Base-by-base conservation (phyloP, 129 eudicot species). In the Daucus carota region DNA sequence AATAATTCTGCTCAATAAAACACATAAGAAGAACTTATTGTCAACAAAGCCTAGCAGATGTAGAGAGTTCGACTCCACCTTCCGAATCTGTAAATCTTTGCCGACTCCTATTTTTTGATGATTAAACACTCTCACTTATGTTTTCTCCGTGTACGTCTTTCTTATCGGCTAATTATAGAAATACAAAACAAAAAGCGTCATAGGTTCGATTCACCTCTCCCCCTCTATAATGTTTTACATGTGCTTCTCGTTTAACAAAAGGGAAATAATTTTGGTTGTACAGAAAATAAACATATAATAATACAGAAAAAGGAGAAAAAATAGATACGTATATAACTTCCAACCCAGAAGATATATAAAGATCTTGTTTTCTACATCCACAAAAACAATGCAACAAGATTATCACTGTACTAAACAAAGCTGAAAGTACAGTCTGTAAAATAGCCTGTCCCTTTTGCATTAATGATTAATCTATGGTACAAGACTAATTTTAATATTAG, bases 381-480 rank as follows among this genome's bases (percentile, higher is more conserved):
- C 22, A 26, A 29, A 63, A 11, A 63, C 38, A 63, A 26, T 63
- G 70, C 70, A 63, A 63, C 33, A 29, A 63, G 40, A 26, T 63
- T 63, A 63, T 63, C 29, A 29, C 22, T 26, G 29, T 4, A 29
- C n/a, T n/a, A n/a, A n/a, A n/a, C 22, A 63, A 63, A 40, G 43
- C 7, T 40, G 43, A 40, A 40, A 29, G 38, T 63, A 63, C 70
- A 63, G 70, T 15, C 70, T 63, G 70, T 57, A 57, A 57, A 57
- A 57, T 57, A 1, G 65, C 15, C 65, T 57, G 65, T 57, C 65
- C 65, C 65, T 57, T 57, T 57, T 63, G 70, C 70, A 12, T 29
- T 62, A 15, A 57, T 57, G 8, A 63, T 63, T 29, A 63, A 63
- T 63, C 70, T 63, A 63, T 31, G 22, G 36, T 26, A 29, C 70